phyloP scores from a whole-genome alignment of 2,329 filamentous ascomycete genomes.

The Cryphonectria parasitica region DNA sequence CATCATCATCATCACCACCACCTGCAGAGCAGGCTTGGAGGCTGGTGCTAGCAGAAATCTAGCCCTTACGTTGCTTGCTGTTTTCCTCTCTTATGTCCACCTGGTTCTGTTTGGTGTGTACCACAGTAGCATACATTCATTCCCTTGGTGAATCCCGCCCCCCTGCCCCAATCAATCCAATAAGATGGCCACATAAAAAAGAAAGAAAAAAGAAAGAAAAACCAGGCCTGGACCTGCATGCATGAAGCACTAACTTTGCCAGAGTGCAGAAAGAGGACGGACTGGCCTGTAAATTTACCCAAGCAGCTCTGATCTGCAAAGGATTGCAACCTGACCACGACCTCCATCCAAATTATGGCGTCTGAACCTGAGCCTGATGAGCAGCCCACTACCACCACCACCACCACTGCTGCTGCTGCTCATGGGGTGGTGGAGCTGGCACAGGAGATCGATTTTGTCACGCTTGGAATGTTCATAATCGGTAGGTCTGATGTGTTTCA shows the following conservation, averaged over 20 bases:
- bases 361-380: constrained; percentile 39
- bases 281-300: not conserved
- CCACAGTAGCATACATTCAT: not conserved
- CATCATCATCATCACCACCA: not conserved
- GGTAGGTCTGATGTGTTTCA: constrained; percentile 46
- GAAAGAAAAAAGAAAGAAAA: too few species aligned
- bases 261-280: not conserved
- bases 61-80: not conserved
- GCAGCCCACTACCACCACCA: not conserved
- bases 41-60: not conserved
- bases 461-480: constrained; percentile 75
- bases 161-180: not conserved
- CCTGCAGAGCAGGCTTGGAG: not conserved
- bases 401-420: not conserved
- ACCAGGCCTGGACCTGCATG: not conserved
- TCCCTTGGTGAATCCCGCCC: not conserved
- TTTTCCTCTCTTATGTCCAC: not conserved
- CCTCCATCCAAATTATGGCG: constrained; percentile 31
- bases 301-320: not conserved
- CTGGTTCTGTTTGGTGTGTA: not conserved
- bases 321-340: constrained; percentile 1
- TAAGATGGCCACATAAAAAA: not conserved
- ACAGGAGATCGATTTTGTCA: constrained; percentile 66
- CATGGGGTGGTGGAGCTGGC: constrained; percentile 31
- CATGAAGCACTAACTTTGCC: not conserved